Evolutionary conservation across 2,329 filamentous ascomycete genomes (phyloP), one percentile per base, ranked within the genome.

Genomic region (Fusarium tjaetaba): DNA sequence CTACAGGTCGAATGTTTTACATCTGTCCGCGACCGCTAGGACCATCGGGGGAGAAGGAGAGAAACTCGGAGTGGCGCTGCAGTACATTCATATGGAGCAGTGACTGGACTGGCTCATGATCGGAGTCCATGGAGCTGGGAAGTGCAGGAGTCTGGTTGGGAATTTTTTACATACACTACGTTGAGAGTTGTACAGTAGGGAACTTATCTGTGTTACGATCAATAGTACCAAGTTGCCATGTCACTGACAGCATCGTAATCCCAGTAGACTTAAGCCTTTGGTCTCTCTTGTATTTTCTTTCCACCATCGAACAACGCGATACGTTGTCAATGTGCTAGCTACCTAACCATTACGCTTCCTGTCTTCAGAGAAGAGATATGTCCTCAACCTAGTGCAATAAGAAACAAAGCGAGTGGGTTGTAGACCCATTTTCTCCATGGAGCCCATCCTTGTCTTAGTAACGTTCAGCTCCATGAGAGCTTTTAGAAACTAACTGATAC

Each of bases 51-150:
- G 89, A 92, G 75, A 96, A 96, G 80, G 95, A 97, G 82, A 92
- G 86, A 68, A 92, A 91, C 5, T 95, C 94, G 0, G 88, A 96
- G 79, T 98, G 95, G 94, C 90, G 94, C 48, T 98, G 96, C 81
- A 86, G 88, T 5, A 97, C 94, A 0, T 98, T 98, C 77, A 94
- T 92, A 38, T 91, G 89, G 90, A 89, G 87, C 70, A 89, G 88
- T 60, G 88, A 90, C 71, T 90, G 88, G 88, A 87, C 81, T 63
- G 71, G 76, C 32, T 73, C 73, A 11, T 70, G 56, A 72, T 24
- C 15, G 43, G 24, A 38, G 22, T 18, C 39, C 16, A 16, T 18
- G 28, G 16, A 28, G 14, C 20, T 26, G 26, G 32, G 24, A 45
- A 45, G 24, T 30, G 26, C 20, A 20, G 15, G 22, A 26, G 42